Conservation (phyloP, 2,329 filamentous ascomycete genomes). For the Talaromyces pinophilus region DNA sequence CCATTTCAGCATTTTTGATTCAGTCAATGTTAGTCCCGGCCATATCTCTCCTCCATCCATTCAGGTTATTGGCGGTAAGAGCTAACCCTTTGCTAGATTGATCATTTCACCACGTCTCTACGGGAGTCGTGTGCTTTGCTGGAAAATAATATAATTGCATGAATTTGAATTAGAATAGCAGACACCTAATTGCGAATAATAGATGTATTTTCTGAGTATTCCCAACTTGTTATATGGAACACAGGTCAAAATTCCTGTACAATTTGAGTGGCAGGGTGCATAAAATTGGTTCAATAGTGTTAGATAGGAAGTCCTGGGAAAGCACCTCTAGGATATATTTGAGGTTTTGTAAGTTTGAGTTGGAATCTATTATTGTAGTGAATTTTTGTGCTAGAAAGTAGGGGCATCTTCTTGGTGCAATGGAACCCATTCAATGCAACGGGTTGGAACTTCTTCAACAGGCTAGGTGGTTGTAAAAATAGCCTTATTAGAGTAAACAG, state of each 20-base stretch:
- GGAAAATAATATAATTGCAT: neutral
- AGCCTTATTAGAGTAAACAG: neutral
- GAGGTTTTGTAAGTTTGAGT: neutral
- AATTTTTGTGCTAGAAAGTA: neutral
- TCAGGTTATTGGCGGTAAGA: neutral
- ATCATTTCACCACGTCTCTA: neutral
- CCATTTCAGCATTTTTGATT: constrained; percentile 1
- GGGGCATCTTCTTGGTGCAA: no score
- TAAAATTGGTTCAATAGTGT: neutral
- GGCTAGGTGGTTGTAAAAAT: no score
- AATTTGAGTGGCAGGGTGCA: neutral
- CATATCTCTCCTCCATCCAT: neutral
- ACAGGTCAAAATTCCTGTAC: neutral
- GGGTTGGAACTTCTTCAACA: no score
- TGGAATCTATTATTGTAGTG: neutral
- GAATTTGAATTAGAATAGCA: neutral
- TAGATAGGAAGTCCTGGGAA: neutral
- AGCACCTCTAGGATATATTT: neutral
- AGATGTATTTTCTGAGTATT: neutral
- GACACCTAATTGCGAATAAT: neutral
- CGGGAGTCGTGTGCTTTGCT: neutral
- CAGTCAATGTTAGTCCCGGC: neutral
- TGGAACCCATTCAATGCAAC: no score
- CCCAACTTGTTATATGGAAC: neutral
- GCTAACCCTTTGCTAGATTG: neutral